These are phyloP conservation scores for Silene latifolia DNA, from an alignment of 148 eudicot genomes.

Conservation along the genomic window DNA sequence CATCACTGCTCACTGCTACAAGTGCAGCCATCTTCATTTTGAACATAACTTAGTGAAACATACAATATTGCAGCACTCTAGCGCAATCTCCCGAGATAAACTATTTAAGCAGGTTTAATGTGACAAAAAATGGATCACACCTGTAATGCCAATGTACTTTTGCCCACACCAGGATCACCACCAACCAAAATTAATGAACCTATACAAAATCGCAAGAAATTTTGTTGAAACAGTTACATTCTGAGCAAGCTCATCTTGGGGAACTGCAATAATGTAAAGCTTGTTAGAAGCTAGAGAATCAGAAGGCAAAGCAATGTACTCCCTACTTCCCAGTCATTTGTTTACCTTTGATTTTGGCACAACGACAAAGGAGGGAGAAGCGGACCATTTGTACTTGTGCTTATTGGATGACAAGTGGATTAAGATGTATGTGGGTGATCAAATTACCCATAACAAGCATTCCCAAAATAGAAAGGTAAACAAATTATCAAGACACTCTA, in stretches of 20 bases:
- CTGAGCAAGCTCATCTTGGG: background rate
- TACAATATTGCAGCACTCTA: background rate
- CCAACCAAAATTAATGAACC: constrained; percentile 90
- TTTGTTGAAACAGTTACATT: constrained; percentile 13
- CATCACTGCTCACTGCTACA: constrained; percentile 60
- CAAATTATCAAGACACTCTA: no score
- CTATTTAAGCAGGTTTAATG: background rate
- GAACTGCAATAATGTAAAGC: background rate
- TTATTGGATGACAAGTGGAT: no score
- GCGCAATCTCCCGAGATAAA: background rate
- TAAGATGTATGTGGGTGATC: no score
- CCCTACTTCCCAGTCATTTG: no score
- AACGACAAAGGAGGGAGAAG: no score
- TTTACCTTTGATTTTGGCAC: no score
- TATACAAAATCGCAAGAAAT: constrained; percentile 20
- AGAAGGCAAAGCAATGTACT: background rate
- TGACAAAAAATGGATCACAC: constrained; percentile 35
- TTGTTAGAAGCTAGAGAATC: background rate
- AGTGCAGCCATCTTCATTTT: constrained; percentile 74
- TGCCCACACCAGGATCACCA: constrained; percentile 99
- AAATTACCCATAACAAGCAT: no score
- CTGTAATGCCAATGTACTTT: constrained; percentile 88
- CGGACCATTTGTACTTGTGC: no score
- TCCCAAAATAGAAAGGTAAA: no score
- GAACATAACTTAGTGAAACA: constrained; percentile 27